Base-by-base conservation (phyloP, 2,329 filamentous ascomycete genomes). In the Capronia epimyces region DNA sequence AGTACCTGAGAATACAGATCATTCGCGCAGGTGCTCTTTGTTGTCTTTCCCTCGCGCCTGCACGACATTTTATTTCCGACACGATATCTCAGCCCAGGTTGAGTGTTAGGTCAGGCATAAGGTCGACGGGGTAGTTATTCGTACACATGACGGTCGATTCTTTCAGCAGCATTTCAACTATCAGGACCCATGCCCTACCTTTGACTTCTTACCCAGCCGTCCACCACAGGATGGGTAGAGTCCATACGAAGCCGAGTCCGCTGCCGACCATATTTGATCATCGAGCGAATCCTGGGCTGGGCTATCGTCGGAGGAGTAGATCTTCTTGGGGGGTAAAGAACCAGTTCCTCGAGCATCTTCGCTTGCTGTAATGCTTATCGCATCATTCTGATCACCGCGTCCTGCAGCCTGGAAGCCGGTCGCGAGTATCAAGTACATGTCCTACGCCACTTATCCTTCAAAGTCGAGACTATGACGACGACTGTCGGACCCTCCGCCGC, bases 341-440 rank as follows among this genome's bases (percentile, higher is more conserved):
- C 6, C 15, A 18, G 15, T 27, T 27, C 24, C 24, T 27, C 10
- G 24, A 5, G 9, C 8, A 13, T 13, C n/a, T 15, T n/a, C 31
- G 9, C 8, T 34, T n/a, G 31, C 16, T n/a, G 32, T 36, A 18
- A 6, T 36, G 5, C 13, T 13, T 36, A 8, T 3, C 16, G 7
- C 7, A 22, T 15, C 16, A 39, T 18, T 6, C n/a, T 36, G 36
- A 6, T 8, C 8, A 13, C 9, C 6, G 15, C 27, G 6, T 32
- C 12, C 20, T 13, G 18, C 24, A 31, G 25, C 10, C n/a, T 16
- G 34, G 36, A 12, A 48, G 32, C 45, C 45, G 36, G 9, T 29
- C 45, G 20, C 39, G 45, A 27, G n/a, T 40, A 20, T 48, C 45
- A 13, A 48, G 45, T 24, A 25, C 34, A 25, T 48, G 45, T 31